phyloP scores from a whole-genome alignment of 345 rosid species.

The Populus euphratica region DNA sequence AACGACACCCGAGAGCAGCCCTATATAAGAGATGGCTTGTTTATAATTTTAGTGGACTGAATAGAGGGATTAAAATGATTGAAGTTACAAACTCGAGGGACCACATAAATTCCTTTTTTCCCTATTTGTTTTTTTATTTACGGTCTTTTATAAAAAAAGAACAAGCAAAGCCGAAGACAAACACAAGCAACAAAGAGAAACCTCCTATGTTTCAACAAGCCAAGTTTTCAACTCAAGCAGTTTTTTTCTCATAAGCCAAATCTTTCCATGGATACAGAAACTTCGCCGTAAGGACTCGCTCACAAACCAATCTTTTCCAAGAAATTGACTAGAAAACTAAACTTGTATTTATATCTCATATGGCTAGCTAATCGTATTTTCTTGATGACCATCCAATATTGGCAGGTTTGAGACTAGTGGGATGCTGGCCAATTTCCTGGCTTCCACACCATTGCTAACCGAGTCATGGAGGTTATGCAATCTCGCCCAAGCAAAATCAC shows the following conservation, averaged over 20 bases:
- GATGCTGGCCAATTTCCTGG: conserved; percentile 54
- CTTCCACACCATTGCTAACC: conserved; percentile 50
- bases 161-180: neutral
- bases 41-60: no score
- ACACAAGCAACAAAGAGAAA: neutral
- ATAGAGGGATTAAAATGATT: neutral
- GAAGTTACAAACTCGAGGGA: neutral
- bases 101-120: neutral
- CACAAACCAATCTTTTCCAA: neutral
- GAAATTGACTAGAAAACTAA: neutral
- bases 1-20: no score
- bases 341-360: neutral
- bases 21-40: neutral
- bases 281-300: conserved; percentile 25
- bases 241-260: neutral
- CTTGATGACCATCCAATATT: neutral
- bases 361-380: neutral
- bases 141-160: neutral
- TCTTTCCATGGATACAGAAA: conserved; percentile 31
- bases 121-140: neutral
- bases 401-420: conserved; percentile 75
- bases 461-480: conserved; percentile 61
- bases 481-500: conserved; percentile 19
- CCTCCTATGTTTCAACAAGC: neutral
- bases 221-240: neutral